phyloP scores from a whole-genome alignment of 1,284 basidiomycete genomes.

The Peniophora sp. region DNA sequence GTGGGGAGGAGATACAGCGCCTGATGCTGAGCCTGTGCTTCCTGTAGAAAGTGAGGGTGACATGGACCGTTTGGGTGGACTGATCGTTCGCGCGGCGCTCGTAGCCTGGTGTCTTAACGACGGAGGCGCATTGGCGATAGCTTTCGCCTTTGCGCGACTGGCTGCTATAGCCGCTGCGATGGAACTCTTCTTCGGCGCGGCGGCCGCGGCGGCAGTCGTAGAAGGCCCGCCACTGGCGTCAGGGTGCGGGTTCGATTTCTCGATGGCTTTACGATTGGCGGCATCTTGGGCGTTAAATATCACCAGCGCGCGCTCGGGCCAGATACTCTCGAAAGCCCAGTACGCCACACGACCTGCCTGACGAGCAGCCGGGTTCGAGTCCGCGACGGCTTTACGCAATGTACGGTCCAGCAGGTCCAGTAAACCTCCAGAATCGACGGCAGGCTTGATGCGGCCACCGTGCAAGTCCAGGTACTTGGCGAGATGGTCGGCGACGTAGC shows the following conservation, averaged over 20 bases:
- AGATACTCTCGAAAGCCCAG: slow-evolving; percentile 76
- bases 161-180: slow-evolving; percentile 78
- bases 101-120: slow-evolving; percentile 72
- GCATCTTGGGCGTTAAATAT: slow-evolving; percentile 70
- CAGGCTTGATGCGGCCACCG: slow-evolving; percentile 48
- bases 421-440: slow-evolving; percentile 61
- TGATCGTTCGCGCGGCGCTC: slow-evolving; percentile 37
- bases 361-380: slow-evolving; percentile 76
- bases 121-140: slow-evolving; percentile 73
- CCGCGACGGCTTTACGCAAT: slow-evolving; percentile 66
- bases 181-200: slow-evolving; percentile 58
- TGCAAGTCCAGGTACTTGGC: slow-evolving; percentile 70
- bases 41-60: slow-evolving; percentile 33
- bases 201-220: slow-evolving; percentile 37
- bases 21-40: slow-evolving; percentile 16
- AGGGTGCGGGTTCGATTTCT: slow-evolving; percentile 71
- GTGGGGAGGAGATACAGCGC: slow-evolving; percentile 27
- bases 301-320: slow-evolving; percentile 58
- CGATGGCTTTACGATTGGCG: slow-evolving; percentile 73
- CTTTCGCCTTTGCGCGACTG: slow-evolving; percentile 74
- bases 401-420: slow-evolving; percentile 66
- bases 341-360: slow-evolving; percentile 71
- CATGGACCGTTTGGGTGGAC: slow-evolving; percentile 34
- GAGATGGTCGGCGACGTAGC: slow-evolving; percentile 60
- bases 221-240: slow-evolving; percentile 30